A percentile compares a stretch with the other conserved stretches of the same genome.
Conservation (phyloP, 768 basidiomycete genomes). For the Russula sp. region DNA sequence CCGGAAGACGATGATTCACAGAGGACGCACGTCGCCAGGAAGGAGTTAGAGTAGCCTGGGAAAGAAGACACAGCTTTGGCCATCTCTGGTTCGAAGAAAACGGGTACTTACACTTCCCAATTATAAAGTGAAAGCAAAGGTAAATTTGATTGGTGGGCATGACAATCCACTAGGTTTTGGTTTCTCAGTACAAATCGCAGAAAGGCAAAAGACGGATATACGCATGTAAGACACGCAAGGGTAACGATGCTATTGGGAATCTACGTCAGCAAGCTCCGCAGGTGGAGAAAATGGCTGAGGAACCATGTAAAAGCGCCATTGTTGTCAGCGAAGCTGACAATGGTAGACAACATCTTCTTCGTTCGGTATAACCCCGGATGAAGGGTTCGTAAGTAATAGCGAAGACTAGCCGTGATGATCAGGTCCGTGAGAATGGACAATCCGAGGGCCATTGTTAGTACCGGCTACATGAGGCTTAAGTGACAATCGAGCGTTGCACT, state of each 20-base stretch:
- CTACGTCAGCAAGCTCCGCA: background rate
- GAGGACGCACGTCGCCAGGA: conserved; percentile 14
- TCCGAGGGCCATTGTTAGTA: conserved; percentile 9
- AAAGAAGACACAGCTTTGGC: too few species aligned
- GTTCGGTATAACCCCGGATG: conserved; percentile 7
- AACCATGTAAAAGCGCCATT: conserved; percentile 21
- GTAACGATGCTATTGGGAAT: conserved; percentile 8
- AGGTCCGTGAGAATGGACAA: conserved; percentile 16
- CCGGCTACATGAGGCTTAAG: background rate
- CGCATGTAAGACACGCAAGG: conserved; percentile 8
- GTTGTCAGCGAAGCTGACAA: conserved; percentile 15
- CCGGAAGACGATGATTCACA: background rate
- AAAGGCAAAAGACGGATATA: background rate
- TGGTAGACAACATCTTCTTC: conserved; percentile 12
- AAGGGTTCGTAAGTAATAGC: conserved; percentile 20
- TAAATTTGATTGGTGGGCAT: conserved; percentile 10
- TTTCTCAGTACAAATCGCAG: background rate
- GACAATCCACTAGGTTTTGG: conserved; percentile 8
- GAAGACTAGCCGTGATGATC: conserved; percentile 9
- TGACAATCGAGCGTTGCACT: background rate
- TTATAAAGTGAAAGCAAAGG: conserved; percentile 17
- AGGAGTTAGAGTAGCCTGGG: conserved; percentile 19
- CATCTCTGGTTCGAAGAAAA: too few species aligned
- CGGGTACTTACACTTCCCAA: conserved; percentile 15
- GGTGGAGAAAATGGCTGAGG: background rate